These are phyloP conservation scores for Flaveria trinervia DNA, from an alignment of 129 eudicot species.

Conservation along the genomic window DNA sequence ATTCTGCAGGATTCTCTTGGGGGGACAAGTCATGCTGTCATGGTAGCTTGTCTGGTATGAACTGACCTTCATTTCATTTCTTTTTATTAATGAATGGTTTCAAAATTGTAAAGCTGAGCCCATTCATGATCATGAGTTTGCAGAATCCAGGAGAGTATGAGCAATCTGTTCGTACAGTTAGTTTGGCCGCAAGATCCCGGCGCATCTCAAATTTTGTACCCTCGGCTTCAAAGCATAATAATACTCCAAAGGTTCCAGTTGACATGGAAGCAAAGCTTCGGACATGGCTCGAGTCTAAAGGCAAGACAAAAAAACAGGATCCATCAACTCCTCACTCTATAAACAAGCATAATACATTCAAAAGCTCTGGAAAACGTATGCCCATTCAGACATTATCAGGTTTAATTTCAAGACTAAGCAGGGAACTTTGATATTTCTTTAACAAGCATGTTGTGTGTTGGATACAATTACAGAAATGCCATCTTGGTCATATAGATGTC, in stretches of 20 bases:
- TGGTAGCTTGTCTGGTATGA: constrained; percentile 94
- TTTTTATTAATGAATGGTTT: background rate
- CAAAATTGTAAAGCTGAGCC: background rate
- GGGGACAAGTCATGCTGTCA: constrained; percentile 79
- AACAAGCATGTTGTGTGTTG: background rate
- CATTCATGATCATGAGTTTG: constrained; percentile 14
- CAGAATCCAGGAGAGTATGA: constrained; percentile 97
- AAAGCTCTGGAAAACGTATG: constrained; percentile 41
- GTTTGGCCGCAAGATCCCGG: constrained; percentile 92
- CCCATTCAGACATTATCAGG: constrained; percentile 39
- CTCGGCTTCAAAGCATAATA: constrained; percentile 50
- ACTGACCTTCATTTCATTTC: background rate
- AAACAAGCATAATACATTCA: constrained; percentile 36
- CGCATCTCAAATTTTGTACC: constrained; percentile 55
- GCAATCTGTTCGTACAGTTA: constrained; percentile 87
- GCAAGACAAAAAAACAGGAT: constrained; percentile 58
- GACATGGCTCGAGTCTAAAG: constrained; percentile 92
- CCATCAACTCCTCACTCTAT: constrained; percentile 55
- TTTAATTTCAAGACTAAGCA: background rate
- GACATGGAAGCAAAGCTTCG: constrained; percentile 89
- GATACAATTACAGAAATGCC: background rate
- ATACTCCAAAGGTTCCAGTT: constrained; percentile 52
- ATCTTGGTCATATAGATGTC: too few relatives aligned
- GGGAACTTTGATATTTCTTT: background rate
- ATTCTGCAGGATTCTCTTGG: constrained; percentile 96